phyloP scores from a whole-genome alignment of 768 basidiomycete species.

The Agaricus sinodeliciosus region DNA sequence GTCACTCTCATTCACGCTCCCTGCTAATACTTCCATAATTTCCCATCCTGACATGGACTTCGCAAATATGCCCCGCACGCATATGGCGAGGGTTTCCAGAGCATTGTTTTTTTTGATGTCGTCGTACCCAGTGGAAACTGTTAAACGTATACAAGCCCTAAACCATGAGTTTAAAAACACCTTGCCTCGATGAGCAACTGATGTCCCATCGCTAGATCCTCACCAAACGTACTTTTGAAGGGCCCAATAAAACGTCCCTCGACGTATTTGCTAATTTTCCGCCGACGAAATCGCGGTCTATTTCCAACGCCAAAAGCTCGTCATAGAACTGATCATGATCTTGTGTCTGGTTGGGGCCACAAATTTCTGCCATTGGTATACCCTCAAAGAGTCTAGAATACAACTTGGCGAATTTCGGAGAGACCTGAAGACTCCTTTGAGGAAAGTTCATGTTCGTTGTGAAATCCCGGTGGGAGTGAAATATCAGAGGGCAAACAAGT shows the following conservation, averaged over 20 bases:
- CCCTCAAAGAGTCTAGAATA: slow-evolving; percentile 50
- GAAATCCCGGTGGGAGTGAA: background rate
- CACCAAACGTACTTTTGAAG: slow-evolving; percentile 41
- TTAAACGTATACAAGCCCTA: slow-evolving; percentile 34
- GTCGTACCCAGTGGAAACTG: slow-evolving; percentile 26
- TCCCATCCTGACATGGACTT: slow-evolving; percentile 67
- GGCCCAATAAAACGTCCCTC: slow-evolving; percentile 44
- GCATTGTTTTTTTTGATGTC: slow-evolving; percentile 37
- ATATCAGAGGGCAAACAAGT: background rate
- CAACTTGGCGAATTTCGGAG: slow-evolving; percentile 40
- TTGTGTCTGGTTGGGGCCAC: slow-evolving; percentile 32
- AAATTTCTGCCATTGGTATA: slow-evolving; percentile 33
- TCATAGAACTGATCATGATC: slow-evolving; percentile 43
- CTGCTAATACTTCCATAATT: slow-evolving; percentile 63
- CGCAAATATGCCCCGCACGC: slow-evolving; percentile 40
- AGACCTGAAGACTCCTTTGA: slow-evolving; percentile 17
- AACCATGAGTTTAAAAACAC: slow-evolving; percentile 43
- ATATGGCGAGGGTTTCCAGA: slow-evolving; percentile 42
- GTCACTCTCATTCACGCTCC: slow-evolving; percentile 53
- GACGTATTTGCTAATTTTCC: slow-evolving; percentile 31
- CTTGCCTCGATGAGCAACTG: slow-evolving; percentile 32
- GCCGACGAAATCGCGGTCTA: slow-evolving; percentile 41
- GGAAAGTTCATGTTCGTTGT: slow-evolving; percentile 13
- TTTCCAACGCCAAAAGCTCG: slow-evolving; percentile 43
- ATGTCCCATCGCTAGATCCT: background rate